Evolutionary conservation across 225 moss, liverwort and hornwort species (phyloP), one percentile per base, ranked within the genome.

Genomic region (Polytrichum commune): DNA sequence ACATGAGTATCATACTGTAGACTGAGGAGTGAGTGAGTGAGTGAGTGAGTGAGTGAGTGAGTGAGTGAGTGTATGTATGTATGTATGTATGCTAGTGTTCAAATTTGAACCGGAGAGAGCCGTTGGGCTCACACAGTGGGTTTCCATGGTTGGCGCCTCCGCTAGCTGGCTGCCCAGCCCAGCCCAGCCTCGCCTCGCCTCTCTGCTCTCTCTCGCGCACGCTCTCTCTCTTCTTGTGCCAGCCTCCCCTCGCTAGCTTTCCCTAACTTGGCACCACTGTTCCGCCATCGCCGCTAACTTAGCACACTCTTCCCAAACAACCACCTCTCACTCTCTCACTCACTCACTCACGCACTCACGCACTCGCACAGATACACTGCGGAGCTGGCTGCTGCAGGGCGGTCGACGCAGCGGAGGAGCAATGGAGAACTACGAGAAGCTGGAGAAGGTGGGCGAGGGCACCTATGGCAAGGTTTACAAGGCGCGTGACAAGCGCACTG

Each of bases 361-460:
- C 16, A 3, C 13, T 46, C 35, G 8, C 2, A 35, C 35, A 35
- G 9, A 35, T 58, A 23, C 5, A 58, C 20, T 5, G 8, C 2
- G 20, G 20, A 23, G 58, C 58, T 23, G 23, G 23, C 20, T 19
- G 62, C 16, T 62, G 8, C 27, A 25, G 8, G 8, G 27, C 24
- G 20, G 22, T 22, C 57, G 22, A 19, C 22, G 20, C 57, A 19
- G 19, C 4, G 19, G 20, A n/a, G n/a, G 6, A 5, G 18, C 4
- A 27, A 85, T 85, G 85, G 85, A 85, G 0, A 85, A 76, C 73
- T 85, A 85, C 18, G 85, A 85, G 76, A 85, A 85, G 74, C 19
- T 85, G 78, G 85, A 85, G 78, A 85, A 85, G 79, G 79, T 85
- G 18, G 85, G 85, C 1, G 85, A 82, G 66, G 85, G 85, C 62